Evolutionary conservation across 2,329 filamentous ascomycete genomes (phyloP).

Genomic region (Botrytis byssoidea): DNA sequence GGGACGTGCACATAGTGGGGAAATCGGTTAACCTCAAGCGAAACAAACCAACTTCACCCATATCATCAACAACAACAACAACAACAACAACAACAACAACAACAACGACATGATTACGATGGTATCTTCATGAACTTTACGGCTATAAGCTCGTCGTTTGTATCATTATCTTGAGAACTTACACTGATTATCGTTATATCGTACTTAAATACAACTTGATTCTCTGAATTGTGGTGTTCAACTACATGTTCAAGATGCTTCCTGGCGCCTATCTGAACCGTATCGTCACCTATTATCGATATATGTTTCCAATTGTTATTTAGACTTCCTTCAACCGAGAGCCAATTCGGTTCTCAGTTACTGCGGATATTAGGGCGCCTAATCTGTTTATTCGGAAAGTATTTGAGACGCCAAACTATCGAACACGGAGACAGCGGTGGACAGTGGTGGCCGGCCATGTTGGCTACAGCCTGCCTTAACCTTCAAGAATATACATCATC

Average conservation of each 20-base stretch:
- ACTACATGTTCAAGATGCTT: background rate
- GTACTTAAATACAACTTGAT: no score
- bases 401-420: background rate
- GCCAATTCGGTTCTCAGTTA: background rate
- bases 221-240: no score
- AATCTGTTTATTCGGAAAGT: background rate
- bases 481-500: background rate
- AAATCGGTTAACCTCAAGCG: no score
- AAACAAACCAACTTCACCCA: background rate
- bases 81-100: background rate
- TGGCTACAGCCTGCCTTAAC: background rate
- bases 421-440: background rate
- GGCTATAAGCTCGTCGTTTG: background rate
- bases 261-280: background rate
- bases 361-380: background rate
- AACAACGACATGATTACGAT: background rate
- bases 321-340: background rate
- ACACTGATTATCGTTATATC: background rate
- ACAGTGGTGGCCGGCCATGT: constrained; percentile 2
- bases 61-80: background rate
- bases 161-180: background rate
- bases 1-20: no score
- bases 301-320: background rate
- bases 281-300: background rate
- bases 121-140: background rate